These are phyloP conservation scores for Proteromonas lacertae DNA, from an alignment of 352 stramenopile genomes.

Conservation along the genomic window DNA sequence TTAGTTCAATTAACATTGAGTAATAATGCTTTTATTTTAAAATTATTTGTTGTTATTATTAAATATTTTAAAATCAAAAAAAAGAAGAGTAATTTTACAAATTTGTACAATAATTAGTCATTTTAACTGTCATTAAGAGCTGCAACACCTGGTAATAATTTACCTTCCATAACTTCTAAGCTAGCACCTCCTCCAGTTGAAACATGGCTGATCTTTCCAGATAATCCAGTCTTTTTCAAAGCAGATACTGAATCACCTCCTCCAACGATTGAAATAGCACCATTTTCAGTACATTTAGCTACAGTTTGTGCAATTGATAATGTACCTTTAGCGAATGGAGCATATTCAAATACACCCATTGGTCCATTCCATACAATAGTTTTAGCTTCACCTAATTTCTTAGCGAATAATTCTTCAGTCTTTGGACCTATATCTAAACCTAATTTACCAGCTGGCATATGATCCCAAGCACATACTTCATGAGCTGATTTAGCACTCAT, in stretches of 20 bases:
- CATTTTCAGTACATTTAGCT: conserved; percentile 33
- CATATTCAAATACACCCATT: conserved; percentile 92
- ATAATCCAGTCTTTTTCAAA: conserved; percentile 56
- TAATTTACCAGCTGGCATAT: conserved; percentile 76
- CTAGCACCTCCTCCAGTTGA: conserved; percentile 72
- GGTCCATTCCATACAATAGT: conserved; percentile 66
- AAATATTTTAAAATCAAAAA: background rate
- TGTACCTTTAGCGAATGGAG: conserved; percentile 68
- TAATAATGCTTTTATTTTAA: background rate
- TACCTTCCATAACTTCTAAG: conserved; percentile 86
- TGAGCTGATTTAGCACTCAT: conserved; percentile 23
- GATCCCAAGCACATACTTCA: conserved; percentile 22
- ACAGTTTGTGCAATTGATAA: conserved; percentile 53
- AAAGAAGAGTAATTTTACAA: background rate
- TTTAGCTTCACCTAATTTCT: conserved; percentile 50
- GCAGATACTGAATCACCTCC: conserved; percentile 77
- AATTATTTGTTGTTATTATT: background rate
- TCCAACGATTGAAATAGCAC: conserved; percentile 45
- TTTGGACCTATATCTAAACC: conserved; percentile 48
- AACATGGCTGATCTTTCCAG: conserved; percentile 70
- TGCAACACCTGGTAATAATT: conserved; percentile 84
- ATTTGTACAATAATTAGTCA: background rate
- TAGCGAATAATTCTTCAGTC: conserved; percentile 22
- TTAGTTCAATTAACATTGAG: background rate
- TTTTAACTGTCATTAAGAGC: conserved; percentile 48